Percentiles rank a stretch among this genome's conserved stretches.
Evolutionary conservation across 306 rosid species (phyloP).

Genomic region (Rosa persica): DNA sequence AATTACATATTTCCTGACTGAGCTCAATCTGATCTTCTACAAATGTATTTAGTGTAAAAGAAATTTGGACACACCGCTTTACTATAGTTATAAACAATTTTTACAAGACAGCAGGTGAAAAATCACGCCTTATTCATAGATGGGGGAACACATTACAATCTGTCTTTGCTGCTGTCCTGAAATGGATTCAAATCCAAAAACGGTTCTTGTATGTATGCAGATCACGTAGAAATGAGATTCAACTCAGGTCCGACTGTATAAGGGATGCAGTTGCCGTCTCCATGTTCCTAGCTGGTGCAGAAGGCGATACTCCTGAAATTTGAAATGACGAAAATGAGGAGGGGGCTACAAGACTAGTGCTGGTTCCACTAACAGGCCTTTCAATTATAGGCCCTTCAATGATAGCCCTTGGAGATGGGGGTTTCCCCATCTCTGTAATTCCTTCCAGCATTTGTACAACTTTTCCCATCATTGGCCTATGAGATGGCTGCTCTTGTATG

Average conservation of each 20-base stretch:
- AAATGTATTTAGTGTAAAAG: not conserved
- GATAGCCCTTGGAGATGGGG: slow-evolving; percentile 52
- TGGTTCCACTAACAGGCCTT: slow-evolving; percentile 35
- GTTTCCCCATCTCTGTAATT: slow-evolving; percentile 49
- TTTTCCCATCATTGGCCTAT: slow-evolving; percentile 74
- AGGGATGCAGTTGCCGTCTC: slow-evolving; percentile 49
- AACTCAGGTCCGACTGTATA: slow-evolving; percentile 28
- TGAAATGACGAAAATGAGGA: slow-evolving; percentile 48
- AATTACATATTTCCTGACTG: not conserved
- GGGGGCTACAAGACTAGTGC: slow-evolving; percentile 33
- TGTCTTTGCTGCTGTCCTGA: not conserved
- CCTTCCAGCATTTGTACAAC: slow-evolving; percentile 93
- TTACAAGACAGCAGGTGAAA: not conserved
- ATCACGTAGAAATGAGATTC: not conserved
- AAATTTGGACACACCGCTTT: not conserved
- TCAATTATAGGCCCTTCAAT: slow-evolving; percentile 33
- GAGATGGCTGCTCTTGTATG: slow-evolving; percentile 82
- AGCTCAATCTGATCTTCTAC: not conserved
- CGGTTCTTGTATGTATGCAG: not conserved
- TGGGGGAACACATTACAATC: not conserved
- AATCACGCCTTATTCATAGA: not conserved
- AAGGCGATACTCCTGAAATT: slow-evolving; percentile 23
- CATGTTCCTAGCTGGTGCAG: slow-evolving; percentile 27
- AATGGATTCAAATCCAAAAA: not conserved
- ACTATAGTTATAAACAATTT: not conserved